Base-by-base conservation (phyloP, 345 rosid genomes). In the Lepidium didymum region DNA sequence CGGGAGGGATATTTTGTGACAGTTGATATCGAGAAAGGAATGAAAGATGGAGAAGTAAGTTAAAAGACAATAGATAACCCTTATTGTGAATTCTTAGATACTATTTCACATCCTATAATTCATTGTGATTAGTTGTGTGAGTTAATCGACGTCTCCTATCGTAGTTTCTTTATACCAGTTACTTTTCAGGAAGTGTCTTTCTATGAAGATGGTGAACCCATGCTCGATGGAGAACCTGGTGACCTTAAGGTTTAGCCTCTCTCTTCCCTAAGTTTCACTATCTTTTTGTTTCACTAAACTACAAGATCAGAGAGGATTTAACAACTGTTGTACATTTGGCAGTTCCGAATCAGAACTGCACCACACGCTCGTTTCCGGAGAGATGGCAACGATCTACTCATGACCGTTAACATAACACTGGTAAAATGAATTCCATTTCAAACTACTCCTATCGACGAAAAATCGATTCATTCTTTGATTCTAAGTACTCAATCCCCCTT, bases 1-100 rank as follows among this genome's bases (percentile, higher is more conserved):
- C 77, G 96, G 2, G 97, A 95, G 56, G 99, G 99, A 58, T 86
- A 89, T 70, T 81, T 81, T 51, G 66, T 95, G 75, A 89, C 97
- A n/a, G 96, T 95, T 72, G 99, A 95, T 82, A 89, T 95, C 12
- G 99, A 95, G 84, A 95, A 89, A 81, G 99, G 99, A 64, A 95
- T 95, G 99, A 84, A 87, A 79, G 96, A 95, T 75, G 99, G 97
- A 38, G 89, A 95, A 68, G 99, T 95, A 86, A 82, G 91, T 38
- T 60, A 18, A 12, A 34, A 27, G 14, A 57, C 19, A n/a, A n/a
- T 43, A 23, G 13, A 67, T 18, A 9, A 2, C 4, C 3, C 62
- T 64, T 25, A 23, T 10, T 19, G 45, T 5, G 27, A 54, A 11
- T 15, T 10, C 41, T 34, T n/a, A 18, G 29, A 64, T 14, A 9